Conservation (phyloP, 352 stramenopile genomes). For the Globisporangium cederbergense region DNA sequence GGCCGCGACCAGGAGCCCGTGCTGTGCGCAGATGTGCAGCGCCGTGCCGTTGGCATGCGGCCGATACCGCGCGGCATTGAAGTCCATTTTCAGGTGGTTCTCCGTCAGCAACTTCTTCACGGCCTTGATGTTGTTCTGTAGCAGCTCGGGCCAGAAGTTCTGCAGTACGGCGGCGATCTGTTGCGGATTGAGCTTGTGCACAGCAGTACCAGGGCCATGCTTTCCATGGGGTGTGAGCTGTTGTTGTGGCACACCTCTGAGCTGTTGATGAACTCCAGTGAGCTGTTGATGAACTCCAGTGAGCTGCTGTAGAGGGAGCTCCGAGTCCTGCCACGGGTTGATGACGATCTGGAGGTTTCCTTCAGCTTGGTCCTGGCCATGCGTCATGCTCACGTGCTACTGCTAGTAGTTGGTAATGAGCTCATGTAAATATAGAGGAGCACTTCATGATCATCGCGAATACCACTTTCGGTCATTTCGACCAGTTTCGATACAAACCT, state of each 20-base stretch:
- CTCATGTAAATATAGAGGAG: neutral
- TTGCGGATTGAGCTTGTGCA: slow-evolving; percentile 34
- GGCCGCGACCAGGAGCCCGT: slow-evolving; percentile 37
- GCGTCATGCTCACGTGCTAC: neutral
- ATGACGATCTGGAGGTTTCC: neutral
- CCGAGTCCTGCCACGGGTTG: slow-evolving; percentile 4
- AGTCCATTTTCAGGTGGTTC: slow-evolving; percentile 37
- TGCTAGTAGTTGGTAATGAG: neutral
- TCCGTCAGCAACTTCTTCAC: slow-evolving; percentile 39
- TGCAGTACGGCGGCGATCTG: slow-evolving; percentile 42
- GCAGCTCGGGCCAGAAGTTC: slow-evolving; percentile 46
- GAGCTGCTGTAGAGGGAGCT: neutral
- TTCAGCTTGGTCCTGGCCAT: neutral
- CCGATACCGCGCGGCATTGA: slow-evolving; percentile 33
- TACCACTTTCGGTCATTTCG: neutral
- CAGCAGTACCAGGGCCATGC: neutral
- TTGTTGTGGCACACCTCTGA: neutral
- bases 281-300: neutral
- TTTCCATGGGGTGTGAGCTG: neutral
- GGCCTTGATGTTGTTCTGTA: slow-evolving; percentile 45
- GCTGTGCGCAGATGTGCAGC: slow-evolving; percentile 54
- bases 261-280: neutral
- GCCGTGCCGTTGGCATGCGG: slow-evolving; percentile 39
- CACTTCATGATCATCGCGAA: neutral
- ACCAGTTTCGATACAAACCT: neutral